Percentiles rank a stretch among this genome's conserved stretches.
phyloP scores from a whole-genome alignment of 345 rosid species.

The Rhodamnia rubescens region DNA sequence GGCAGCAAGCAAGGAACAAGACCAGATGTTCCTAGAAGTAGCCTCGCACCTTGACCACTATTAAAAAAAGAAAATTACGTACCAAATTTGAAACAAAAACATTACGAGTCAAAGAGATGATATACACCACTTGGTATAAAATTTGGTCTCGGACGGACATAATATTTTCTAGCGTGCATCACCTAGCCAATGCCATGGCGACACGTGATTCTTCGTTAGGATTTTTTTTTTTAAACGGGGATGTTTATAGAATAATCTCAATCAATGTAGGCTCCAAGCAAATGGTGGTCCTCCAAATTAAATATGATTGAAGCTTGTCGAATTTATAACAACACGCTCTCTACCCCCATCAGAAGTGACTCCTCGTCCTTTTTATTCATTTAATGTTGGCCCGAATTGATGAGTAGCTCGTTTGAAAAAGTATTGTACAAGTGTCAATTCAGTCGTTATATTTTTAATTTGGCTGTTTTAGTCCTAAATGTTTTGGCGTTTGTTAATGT shows the following conservation, averaged over 20 bases:
- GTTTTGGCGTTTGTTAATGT: too few relatives aligned
- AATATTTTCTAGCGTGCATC: background rate
- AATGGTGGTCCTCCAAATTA: background rate
- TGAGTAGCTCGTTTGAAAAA: too few relatives aligned
- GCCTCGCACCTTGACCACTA: background rate
- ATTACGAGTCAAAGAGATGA: background rate
- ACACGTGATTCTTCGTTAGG: background rate
- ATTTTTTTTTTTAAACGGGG: background rate
- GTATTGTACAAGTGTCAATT: too few relatives aligned
- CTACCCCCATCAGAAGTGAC: too few relatives aligned
- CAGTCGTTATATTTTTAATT: too few relatives aligned
- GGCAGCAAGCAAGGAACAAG: background rate
- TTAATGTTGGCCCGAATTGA: too few relatives aligned
- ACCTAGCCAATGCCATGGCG: background rate
- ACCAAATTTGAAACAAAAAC: background rate
- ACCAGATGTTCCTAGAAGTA: background rate
- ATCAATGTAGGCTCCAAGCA: background rate
- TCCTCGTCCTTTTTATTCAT: too few relatives aligned
- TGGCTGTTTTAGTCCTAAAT: too few relatives aligned
- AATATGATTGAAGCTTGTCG: background rate
- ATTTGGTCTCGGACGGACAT: background rate
- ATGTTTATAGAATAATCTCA: background rate
- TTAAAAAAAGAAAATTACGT: background rate
- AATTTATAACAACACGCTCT: background rate
- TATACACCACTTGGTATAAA: background rate